phyloP scores from a whole-genome alignment of 192 early-diverging fungal species.

The Diversispora epigaea region DNA sequence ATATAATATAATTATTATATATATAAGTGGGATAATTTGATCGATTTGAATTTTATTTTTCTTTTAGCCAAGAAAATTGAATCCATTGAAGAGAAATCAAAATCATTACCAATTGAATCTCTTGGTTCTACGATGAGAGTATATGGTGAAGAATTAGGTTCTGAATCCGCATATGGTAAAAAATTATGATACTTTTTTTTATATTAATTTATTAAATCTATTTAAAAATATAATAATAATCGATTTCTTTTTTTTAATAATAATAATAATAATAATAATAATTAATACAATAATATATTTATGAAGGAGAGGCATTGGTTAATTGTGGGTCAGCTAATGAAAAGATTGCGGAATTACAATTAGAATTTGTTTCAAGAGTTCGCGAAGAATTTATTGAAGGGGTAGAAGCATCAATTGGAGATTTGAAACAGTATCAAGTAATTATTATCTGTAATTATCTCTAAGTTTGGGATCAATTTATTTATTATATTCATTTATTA shows the following conservation, averaged over 20 bases:
- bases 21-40: neutral
- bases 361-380: constrained; percentile 44
- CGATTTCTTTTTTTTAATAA: constrained; percentile 10
- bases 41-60: neutral
- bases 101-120: constrained; percentile 62
- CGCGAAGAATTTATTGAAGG: constrained; percentile 38
- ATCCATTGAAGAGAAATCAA: constrained; percentile 60
- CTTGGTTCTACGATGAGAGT: constrained; percentile 64
- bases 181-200: constrained; percentile 30
- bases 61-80: constrained; percentile 67
- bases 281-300: neutral
- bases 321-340: constrained; percentile 51
- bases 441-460: constrained; percentile 43
- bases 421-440: constrained; percentile 54
- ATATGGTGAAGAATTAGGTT: constrained; percentile 53
- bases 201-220: constrained; percentile 31
- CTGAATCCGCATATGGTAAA: constrained; percentile 45
- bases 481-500: too few species aligned
- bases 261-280: neutral
- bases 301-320: constrained; percentile 50
- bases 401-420: constrained; percentile 48
- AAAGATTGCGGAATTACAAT: constrained; percentile 47
- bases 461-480: neutral
- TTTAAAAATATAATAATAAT: neutral
- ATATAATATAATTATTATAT: constrained; percentile 20